phyloP scores from a whole-genome alignment of 495 filamentous ascomycete species.

The Saxophila tyrrhenica region DNA sequence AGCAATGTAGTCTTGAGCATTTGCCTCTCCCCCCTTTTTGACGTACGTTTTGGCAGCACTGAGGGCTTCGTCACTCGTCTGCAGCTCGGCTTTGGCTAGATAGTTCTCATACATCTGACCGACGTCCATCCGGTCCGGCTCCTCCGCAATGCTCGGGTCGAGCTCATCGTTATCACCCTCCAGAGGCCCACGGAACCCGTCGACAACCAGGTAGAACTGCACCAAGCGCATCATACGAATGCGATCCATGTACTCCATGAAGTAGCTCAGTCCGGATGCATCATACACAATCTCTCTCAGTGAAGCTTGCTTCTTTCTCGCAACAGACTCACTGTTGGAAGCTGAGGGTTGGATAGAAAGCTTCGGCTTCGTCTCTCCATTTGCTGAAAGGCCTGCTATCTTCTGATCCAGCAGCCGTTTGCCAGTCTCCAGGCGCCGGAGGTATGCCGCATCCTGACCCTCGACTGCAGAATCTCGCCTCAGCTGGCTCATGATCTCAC shows the following conservation, averaged over 20 bases:
- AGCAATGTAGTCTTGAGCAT: constrained; percentile 66
- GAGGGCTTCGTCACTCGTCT: constrained; percentile 56
- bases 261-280: constrained; percentile 84
- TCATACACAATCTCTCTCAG: constrained; percentile 76
- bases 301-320: constrained; percentile 56
- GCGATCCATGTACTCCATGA: constrained; percentile 99
- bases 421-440: constrained; percentile 80
- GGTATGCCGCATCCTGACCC: constrained; percentile 69
- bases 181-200: constrained; percentile 90
- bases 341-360: constrained; percentile 15
- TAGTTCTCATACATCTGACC: constrained; percentile 85
- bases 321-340: constrained; percentile 19
- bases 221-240: constrained; percentile 76
- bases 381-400: constrained; percentile 53
- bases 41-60: constrained; percentile 65
- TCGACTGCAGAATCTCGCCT: constrained; percentile 72
- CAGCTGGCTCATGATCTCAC: constrained; percentile 83
- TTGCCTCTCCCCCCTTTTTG: constrained; percentile 60
- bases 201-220: constrained; percentile 97
- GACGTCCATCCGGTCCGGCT: constrained; percentile 73
- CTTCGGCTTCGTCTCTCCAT: constrained; percentile 39
- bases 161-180: constrained; percentile 69
- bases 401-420: constrained; percentile 84
- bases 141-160: constrained; percentile 51
- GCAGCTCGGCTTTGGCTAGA: constrained; percentile 68